phyloP scores from a whole-genome alignment of 2,329 filamentous ascomycete genomes.

The Coniochaeta prunicola region DNA sequence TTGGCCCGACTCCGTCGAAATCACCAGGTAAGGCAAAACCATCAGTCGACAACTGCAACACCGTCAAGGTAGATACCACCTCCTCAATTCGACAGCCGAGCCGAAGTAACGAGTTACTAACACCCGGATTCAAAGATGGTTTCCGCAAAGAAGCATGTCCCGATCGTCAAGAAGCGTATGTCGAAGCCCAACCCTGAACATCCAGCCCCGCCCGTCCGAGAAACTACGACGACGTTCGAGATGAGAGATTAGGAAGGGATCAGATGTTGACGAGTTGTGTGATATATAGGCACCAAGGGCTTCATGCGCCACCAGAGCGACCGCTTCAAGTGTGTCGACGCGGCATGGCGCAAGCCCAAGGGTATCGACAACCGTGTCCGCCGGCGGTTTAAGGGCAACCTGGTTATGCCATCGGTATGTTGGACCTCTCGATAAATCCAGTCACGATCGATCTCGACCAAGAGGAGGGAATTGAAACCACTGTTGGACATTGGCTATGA shows the following conservation, averaged over 20 bases:
- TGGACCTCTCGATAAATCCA: conserved; percentile 8
- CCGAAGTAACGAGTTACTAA: conserved; percentile 17
- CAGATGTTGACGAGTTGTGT: conserved; percentile 28
- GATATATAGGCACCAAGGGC: conserved; percentile 70
- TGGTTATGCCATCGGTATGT: conserved; percentile 96
- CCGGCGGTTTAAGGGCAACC: conserved; percentile 93
- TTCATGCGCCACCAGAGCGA: conserved; percentile 98
- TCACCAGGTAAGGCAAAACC: neutral
- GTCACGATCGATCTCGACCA: neutral
- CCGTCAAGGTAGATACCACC: conserved; percentile 1
- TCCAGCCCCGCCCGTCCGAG: conserved; percentile 7
- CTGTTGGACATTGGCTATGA: neutral
- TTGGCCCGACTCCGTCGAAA: conserved; percentile 1
- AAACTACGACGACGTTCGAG: conserved; percentile 5
- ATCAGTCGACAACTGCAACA: conserved; percentile 1
- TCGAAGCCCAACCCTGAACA: conserved; percentile 24
- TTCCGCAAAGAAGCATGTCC: conserved; percentile 97
- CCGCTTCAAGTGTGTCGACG: conserved; percentile 85
- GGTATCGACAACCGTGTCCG: conserved; percentile 99
- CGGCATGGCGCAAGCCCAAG: conserved; percentile 99
- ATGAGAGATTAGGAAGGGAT: conserved; percentile 5
- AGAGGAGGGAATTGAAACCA: neutral
- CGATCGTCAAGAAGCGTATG: conserved; percentile 99
- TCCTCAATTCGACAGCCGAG: neutral
- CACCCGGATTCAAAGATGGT: conserved; percentile 59